Base-by-base conservation (phyloP, 1,139 yeast genomes). In the Eremothecium coryli region DNA sequence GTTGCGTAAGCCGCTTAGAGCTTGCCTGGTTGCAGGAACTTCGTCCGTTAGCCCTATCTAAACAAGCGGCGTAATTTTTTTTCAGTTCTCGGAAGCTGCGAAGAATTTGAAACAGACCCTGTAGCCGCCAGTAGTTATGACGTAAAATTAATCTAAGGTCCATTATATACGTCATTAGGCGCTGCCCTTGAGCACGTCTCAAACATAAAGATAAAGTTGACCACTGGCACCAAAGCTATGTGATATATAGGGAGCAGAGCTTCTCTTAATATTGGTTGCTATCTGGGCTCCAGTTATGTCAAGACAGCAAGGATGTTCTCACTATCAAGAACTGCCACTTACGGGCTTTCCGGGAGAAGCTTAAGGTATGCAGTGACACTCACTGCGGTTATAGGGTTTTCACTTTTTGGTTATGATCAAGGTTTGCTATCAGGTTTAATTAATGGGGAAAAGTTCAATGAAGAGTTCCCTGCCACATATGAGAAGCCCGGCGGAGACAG, bases 1-100 rank as follows among this genome's bases (percentile, higher is more conserved):
- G 98, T 49, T 79, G 69, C 41, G 95, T 90, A 24, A 77, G 90
- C 30, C 76, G 82, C n/a, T 70, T 93, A 25, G 84, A 85, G 52
- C 62, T 84, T 36, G 72, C 74, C 12, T 90, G 98, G 98, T 60
- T 93, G 31, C 90, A 80, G 50, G 93, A 82, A 45, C 68, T 79
- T 2, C 30, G 22, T 11, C 30, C 30, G 15, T 16, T 13, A n/a
- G 30, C 30, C n/a, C 22, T 27, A 14, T 10, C 11, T 22, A 27
- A 27, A 14, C 30, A 23, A 23, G 26, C 26, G 10, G 13, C 12
- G 7, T 23, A 11, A 23, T n/a, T 10, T 8, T 10, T 20, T 20
- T 20, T n/a, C n/a, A n/a, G n/a, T n/a, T n/a, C n/a, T n/a, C n/a
- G n/a, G n/a, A n/a, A n/a, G n/a, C n/a, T n/a, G n/a, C n/a, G n/a